Evolutionary conservation across 805 yeast genomes (phyloP), one percentile per base, ranked within the genome.

Genomic region (Komagataella populi): DNA sequence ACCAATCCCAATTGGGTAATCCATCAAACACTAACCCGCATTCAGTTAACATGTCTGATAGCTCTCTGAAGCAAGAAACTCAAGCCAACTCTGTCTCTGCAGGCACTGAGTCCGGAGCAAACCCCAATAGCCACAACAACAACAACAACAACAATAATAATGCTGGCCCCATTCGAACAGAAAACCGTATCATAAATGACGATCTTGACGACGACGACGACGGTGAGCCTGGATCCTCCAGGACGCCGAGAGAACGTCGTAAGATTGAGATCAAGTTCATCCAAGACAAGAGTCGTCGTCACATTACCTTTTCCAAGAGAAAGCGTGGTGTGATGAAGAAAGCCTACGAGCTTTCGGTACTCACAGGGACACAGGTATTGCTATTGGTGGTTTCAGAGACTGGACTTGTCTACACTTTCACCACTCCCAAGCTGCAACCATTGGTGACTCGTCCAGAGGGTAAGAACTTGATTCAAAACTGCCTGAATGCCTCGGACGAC

Each of bases 301-400:
- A 93, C 70, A 95, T 93, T 60, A 93, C 99, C 30, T 93, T 93
- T 63, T 88, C 97, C 51, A 93, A 93, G 72, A 85, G 99, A 70
- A 91, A 91, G 70, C 98, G 96, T 48, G 99, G 99, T 60, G 91
- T 93, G 63, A 93, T 93, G 99, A 93, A 93, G 72, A 93, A 93
- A 72, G 99, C 99, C n/a, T 93, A 91, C 70, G 99, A 93, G 67
- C 76, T 93, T 57, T 85, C 96, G 18, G 98, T 93, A 50, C 77
- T 93, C 60, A 93, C 99, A 12, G 99, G 99, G 53, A 93, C 99
- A 36, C 99, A 93, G 69, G 98, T 93, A 24, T 76, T 93, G 56
- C 73, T 93, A 54, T 78, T 93, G 59, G 99, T 93, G 52, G 99
- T 93, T 30, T 84, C 95, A 51, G 99, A 93, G 68, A 93, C 99